Base-by-base conservation (phyloP, 768 basidiomycete genomes). In the Exsudoporus frostii region DNA sequence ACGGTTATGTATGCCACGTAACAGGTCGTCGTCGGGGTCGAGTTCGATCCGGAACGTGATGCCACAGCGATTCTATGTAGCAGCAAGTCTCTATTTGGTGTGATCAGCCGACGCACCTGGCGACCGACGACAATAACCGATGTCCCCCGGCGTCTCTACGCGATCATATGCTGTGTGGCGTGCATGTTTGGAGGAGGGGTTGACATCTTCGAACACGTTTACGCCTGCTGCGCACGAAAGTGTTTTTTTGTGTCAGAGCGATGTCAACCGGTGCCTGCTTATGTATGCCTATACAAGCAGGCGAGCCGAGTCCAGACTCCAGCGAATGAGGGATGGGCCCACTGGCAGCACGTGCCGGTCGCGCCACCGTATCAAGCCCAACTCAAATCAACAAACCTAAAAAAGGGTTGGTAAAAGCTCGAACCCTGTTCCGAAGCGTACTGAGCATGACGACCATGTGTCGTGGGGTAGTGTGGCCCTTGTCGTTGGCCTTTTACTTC, bases 101-200 rank as follows among this genome's bases (percentile, higher is more conserved):
- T n/a, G 50, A 17, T 22, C 22, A 19, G n/a, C 7, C 15, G 42
- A 44, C 42, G n/a, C 27, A 41, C 27, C 44, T 37, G 20, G 27
- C 32, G 29, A 6, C 7, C 25, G 2, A 8, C 11, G 11, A 30
- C 7, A 11, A 30, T 5, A 1, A 37, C 25, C 11, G 11, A 27
- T 30, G 24, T 36, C 17, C 2, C 25, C 27, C 9, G 19, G n/a
- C 7, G 24, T 22, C 24, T 30, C 29, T 30, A 32, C 11, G 25
- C 17, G 22, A 54, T 8, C 20, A 49, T 54, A 32, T 55, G 58
- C 34, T 27, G 30, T 24, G 60, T 50, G 24, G 58, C 63, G 48
- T 52, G 29, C 43, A 15, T 17, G 29, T 19, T 57, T 51, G 40
- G 45, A 45, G 33, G 42, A 57, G 25, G 41, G 40, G 51, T 54